These are phyloP conservation scores for Solioccasus polychromus DNA, from an alignment of 768 basidiomycete species.

Conservation along the genomic window DNA sequence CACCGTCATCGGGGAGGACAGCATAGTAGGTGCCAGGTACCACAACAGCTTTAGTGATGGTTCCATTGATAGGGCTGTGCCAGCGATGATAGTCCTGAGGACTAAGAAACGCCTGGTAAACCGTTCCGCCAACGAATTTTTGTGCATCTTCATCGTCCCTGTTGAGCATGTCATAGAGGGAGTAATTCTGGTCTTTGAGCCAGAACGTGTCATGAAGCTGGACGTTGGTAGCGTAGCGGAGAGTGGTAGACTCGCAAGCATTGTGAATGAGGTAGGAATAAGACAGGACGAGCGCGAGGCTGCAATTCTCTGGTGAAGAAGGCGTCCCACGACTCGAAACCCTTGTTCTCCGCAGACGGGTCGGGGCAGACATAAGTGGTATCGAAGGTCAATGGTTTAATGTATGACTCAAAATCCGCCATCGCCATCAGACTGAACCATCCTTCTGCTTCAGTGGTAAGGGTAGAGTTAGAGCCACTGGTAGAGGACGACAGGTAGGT, in stretches of 20 bases:
- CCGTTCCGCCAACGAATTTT: slow-evolving; percentile 50
- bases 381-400: too few relatives aligned
- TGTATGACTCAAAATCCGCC: too few relatives aligned
- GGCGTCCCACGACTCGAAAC: slow-evolving; percentile 45
- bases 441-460: neutral
- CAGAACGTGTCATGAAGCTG: slow-evolving; percentile 48
- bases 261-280: slow-evolving; percentile 35
- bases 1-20: slow-evolving; percentile 13
- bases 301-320: slow-evolving; percentile 50
- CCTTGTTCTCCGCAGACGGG: too few relatives aligned
- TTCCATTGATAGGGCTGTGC: slow-evolving; percentile 55
- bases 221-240: slow-evolving; percentile 35
- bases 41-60: too few relatives aligned
- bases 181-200: slow-evolving; percentile 60
- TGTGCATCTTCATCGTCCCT: too few relatives aligned
- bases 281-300: neutral
- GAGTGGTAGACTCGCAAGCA: slow-evolving; percentile 52
- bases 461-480: slow-evolving; percentile 9
- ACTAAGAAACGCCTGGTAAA: slow-evolving; percentile 57
- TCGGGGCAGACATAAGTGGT: too few relatives aligned
- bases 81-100: slow-evolving; percentile 57
- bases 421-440: slow-evolving; percentile 5
- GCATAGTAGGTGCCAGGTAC: slow-evolving; percentile 25
- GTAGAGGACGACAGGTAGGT: too few relatives aligned
- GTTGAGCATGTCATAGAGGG: slow-evolving; percentile 56